Percentiles rank a stretch among this genome's conserved stretches.
Conservation (phyloP, 768 basidiomycete species). For the Imleria badia region DNA sequence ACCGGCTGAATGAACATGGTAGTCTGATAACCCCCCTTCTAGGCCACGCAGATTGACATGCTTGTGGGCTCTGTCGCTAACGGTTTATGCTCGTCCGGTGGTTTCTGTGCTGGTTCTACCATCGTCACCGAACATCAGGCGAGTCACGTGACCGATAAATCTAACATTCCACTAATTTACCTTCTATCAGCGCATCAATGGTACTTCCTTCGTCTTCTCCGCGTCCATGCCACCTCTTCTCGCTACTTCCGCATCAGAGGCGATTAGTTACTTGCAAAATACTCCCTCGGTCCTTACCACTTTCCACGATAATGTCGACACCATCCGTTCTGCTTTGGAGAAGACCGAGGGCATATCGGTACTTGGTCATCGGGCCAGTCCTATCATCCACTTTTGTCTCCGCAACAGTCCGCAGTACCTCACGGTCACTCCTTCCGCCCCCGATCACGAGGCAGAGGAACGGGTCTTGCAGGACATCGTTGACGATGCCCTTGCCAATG, state of each 20-base stretch:
- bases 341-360: slow-evolving; percentile 78
- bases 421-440: slow-evolving; percentile 22
- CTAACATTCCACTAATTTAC: neutral
- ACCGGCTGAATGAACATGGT: neutral
- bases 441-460: slow-evolving; percentile 72
- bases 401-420: slow-evolving; percentile 33
- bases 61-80: slow-evolving; percentile 88
- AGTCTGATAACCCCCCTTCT: neutral
- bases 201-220: slow-evolving; percentile 93
- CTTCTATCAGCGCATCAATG: slow-evolving; percentile 82
- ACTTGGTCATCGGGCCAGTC: slow-evolving; percentile 82
- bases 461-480: slow-evolving; percentile 86
- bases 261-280: slow-evolving; percentile 73
- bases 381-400: slow-evolving; percentile 83
- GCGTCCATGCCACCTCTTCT: slow-evolving; percentile 91
- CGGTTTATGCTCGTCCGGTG: slow-evolving; percentile 80
- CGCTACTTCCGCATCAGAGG: slow-evolving; percentile 84
- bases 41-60: slow-evolving; percentile 93
- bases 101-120: slow-evolving; percentile 90
- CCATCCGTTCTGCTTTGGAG: slow-evolving; percentile 79
- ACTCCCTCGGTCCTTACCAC: slow-evolving; percentile 72
- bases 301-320: slow-evolving; percentile 79
- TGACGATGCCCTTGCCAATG: slow-evolving; percentile 78
- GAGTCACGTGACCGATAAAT: neutral
- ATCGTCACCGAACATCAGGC: slow-evolving; percentile 90